Base-by-base conservation (phyloP, 371 early-diverging fungal genomes). In the Mucor piriformis region DNA sequence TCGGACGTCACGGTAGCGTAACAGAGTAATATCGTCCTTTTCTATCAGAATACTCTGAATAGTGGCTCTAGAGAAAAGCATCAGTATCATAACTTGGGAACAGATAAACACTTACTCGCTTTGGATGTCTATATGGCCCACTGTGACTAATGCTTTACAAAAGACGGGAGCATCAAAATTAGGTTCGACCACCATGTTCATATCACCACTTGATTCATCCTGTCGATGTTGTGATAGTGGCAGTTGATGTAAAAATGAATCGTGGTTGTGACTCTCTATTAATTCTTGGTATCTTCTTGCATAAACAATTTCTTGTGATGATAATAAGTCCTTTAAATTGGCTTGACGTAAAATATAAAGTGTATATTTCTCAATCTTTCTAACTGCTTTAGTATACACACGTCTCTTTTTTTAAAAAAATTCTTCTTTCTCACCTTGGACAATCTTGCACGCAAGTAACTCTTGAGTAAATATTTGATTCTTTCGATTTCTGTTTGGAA, bases 401-500 rank as follows among this genome's bases (percentile, higher is more conserved):
- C 37, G 16, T 24, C 6, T 1, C 18, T 44, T 11, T 44, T 44
- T 4, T 24, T 24, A 8, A 6, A 6, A 6, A 2, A 33, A 20
- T 18, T 18, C 34, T 15, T 11, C 32, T 25, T 11, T 11, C 18
- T 18, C 70, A 82, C 84, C 80, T 90, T 90, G 47, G 64, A 69
- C 56, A 93, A 65, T 64, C 95, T 70, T 29, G 87, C 76, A 23
- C 92, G 64, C 42, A 93, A 65, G 69, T 93, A 93, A 54, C 87
- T 86, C 51, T 87, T 75, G 3, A 95, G 63, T 0, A 93, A 56
- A 67, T 86, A 95, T 66, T 89, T 90, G 37, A 92, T 80, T 11
- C 94, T 79, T 67, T 95, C 94, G 24, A 92, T 82, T 66, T 95
- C 95, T 38, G 89, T 90, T 59, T 88, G 86, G 52, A 86, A 86